Percentiles rank a stretch among this genome's conserved stretches.
Conservation (phyloP, 495 filamentous ascomycete species). For the Talaromyces adpressus region DNA sequence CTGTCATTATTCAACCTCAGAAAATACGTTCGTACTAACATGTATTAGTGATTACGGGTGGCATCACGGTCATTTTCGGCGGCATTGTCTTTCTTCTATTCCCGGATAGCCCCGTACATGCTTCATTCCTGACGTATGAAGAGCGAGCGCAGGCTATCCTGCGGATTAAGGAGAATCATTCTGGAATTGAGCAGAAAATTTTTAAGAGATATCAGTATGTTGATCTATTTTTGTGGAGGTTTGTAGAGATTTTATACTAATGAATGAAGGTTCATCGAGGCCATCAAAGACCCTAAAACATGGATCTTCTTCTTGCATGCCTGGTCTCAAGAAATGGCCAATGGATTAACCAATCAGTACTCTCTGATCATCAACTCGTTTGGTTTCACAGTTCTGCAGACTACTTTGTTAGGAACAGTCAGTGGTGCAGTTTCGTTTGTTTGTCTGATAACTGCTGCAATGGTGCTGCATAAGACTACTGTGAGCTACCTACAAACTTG, state of each 20-base stretch:
- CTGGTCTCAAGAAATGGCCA: slow-evolving; percentile 37
- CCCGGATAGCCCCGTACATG: slow-evolving; percentile 51
- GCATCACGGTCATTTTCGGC: slow-evolving; percentile 44
- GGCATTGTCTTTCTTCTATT: slow-evolving; percentile 43
- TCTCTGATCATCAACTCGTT: slow-evolving; percentile 37
- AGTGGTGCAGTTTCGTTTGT: slow-evolving; percentile 28
- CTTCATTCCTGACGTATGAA: slow-evolving; percentile 45
- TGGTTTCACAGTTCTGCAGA: slow-evolving; percentile 32
- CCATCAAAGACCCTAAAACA: slow-evolving; percentile 20
- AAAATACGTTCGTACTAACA: slow-evolving; percentile 5
- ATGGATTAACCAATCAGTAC: slow-evolving; percentile 36
- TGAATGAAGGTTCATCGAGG: slow-evolving; percentile 21
- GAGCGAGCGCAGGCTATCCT: slow-evolving; percentile 50
- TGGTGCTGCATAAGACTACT: slow-evolving; percentile 25
- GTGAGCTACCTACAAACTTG: too few species aligned
- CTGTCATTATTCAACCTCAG: neutral
- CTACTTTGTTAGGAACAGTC: slow-evolving; percentile 26
- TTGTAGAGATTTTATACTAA: neutral
- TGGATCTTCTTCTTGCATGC: slow-evolving; percentile 32
- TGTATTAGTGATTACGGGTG: slow-evolving; percentile 37
- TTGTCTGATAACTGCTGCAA: slow-evolving; percentile 21
- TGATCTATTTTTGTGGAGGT: too few species aligned
- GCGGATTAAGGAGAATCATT: slow-evolving; percentile 49
- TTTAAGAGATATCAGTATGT: slow-evolving; percentile 44
- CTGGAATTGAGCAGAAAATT: slow-evolving; percentile 50